These are phyloP conservation scores for Austroboletus olivaceoglutinosus DNA, from an alignment of 1,284 basidiomycete species.

Conservation along the genomic window DNA sequence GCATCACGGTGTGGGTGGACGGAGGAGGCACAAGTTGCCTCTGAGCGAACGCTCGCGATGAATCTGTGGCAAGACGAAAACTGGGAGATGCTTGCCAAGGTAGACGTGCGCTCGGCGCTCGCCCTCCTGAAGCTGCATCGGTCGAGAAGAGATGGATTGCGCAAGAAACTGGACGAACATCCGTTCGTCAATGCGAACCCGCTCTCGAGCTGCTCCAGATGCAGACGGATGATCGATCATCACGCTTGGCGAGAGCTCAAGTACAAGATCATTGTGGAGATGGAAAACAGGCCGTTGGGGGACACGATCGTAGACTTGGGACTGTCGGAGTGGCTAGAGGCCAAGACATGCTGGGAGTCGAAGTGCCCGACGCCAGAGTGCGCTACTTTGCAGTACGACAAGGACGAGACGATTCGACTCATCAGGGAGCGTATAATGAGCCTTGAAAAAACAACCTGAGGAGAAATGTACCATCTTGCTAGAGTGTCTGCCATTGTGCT, in stretches of 20 bases:
- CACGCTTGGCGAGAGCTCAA: slow-evolving; percentile 64
- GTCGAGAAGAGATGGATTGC: slow-evolving; percentile 46
- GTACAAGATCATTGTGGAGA: slow-evolving; percentile 51
- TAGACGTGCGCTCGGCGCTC: slow-evolving; percentile 50
- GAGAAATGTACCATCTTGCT: background rate
- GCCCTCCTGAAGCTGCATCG: slow-evolving; percentile 53
- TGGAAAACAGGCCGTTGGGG: slow-evolving; percentile 55
- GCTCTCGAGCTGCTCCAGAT: slow-evolving; percentile 44
- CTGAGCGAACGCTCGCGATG: slow-evolving; percentile 47
- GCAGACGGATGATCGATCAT: slow-evolving; percentile 50
- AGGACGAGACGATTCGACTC: slow-evolving; percentile 49
- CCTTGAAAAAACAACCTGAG: slow-evolving; percentile 41
- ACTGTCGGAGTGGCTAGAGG: slow-evolving; percentile 53
- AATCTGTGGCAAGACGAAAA: slow-evolving; percentile 48
- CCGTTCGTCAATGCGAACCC: slow-evolving; percentile 55
- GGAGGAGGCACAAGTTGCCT: slow-evolving; percentile 50
- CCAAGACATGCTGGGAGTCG: slow-evolving; percentile 56
- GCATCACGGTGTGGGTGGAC: slow-evolving; percentile 59
- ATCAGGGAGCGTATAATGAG: slow-evolving; percentile 52
- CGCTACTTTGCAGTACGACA: slow-evolving; percentile 54
- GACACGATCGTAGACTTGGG: slow-evolving; percentile 53
- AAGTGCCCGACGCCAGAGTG: slow-evolving; percentile 47
- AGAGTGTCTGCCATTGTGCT: no score
- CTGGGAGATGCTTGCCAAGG: slow-evolving; percentile 44
- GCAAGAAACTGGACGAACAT: slow-evolving; percentile 48